Conservation (phyloP, 1,139 yeast species). For the Sugiyamaella novakii region DNA sequence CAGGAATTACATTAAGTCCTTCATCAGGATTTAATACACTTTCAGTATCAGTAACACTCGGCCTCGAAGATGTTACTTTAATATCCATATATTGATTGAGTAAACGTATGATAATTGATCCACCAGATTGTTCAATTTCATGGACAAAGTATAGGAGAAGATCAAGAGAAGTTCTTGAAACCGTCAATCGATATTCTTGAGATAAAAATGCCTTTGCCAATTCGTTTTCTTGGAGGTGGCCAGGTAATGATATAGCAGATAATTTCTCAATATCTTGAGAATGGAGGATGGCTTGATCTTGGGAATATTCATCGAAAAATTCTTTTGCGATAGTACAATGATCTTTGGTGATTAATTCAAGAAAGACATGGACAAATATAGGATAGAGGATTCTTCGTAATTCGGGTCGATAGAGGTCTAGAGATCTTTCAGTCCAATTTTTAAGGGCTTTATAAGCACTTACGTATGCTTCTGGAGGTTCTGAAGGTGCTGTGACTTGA, state of each 20-base stretch:
- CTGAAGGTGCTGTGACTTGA: constrained; percentile 17
- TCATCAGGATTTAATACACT: constrained; percentile 56
- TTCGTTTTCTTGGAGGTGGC: constrained; percentile 80
- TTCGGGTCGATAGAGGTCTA: constrained; percentile 91
- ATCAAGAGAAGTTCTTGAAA: constrained; percentile 84
- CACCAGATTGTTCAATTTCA: constrained; percentile 92
- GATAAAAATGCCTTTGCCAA: constrained; percentile 73
- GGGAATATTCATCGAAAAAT: constrained; percentile 73
- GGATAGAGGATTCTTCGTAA: constrained; percentile 83
- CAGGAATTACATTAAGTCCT: constrained; percentile 64
- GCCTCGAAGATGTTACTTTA: constrained; percentile 48
- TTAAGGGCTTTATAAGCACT: constrained; percentile 79
- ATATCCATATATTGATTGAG: constrained; percentile 86
- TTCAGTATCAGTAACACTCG: constrained; percentile 38
- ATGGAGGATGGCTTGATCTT: constrained; percentile 75
- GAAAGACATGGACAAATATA: constrained; percentile 81
- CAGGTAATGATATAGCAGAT: constrained; percentile 73
- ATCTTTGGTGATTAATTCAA: constrained; percentile 72
- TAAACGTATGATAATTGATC: constrained; percentile 79
- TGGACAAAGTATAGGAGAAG: constrained; percentile 81
- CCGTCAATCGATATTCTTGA: constrained; percentile 71
- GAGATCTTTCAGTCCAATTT: constrained; percentile 88
- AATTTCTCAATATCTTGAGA: constrained; percentile 73
- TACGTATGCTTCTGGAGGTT: constrained; percentile 61
- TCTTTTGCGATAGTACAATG: constrained; percentile 62